Conservation (phyloP, 2,329 filamentous ascomycete genomes). For the Cladosporium sp. region DNA sequence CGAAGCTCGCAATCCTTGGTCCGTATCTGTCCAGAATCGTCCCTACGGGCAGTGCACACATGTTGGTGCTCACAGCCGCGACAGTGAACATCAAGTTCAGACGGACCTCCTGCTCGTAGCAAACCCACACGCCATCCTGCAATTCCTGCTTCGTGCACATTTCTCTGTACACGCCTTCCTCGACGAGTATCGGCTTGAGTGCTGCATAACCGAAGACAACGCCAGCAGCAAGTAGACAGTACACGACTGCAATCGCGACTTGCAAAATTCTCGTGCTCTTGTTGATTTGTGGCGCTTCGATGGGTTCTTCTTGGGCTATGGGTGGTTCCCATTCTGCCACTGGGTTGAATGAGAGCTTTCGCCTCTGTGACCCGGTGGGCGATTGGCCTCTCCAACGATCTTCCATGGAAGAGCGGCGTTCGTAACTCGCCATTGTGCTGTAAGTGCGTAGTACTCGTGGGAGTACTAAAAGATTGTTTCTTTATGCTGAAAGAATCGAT, state of each 20-base stretch:
- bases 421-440: background rate
- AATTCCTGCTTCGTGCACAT: slow-evolving; percentile 54
- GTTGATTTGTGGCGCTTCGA: slow-evolving; percentile 52
- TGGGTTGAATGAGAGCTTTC: slow-evolving; percentile 48
- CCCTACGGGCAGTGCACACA: slow-evolving; percentile 78
- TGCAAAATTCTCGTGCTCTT: slow-evolving; percentile 54
- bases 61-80: slow-evolving; percentile 81
- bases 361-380: slow-evolving; percentile 35
- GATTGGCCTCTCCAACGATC: slow-evolving; percentile 25
- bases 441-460: too few relatives aligned
- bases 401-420: background rate
- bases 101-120: slow-evolving; percentile 54
- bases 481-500: too few relatives aligned
- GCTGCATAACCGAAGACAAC: slow-evolving; percentile 82
- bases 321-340: slow-evolving; percentile 42
- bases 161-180: slow-evolving; percentile 65
- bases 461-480: too few relatives aligned
- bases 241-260: slow-evolving; percentile 60
- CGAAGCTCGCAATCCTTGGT: slow-evolving; percentile 68
- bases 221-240: slow-evolving; percentile 73
- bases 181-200: slow-evolving; percentile 73
- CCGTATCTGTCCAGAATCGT: slow-evolving; percentile 80
- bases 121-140: slow-evolving; percentile 46
- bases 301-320: slow-evolving; percentile 35
- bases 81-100: slow-evolving; percentile 92